Percentiles rank a stretch among this genome's conserved stretches.
These are phyloP conservation scores for Malus asiatica DNA, from an alignment of 306 rosid genomes.

Conservation along the genomic window DNA sequence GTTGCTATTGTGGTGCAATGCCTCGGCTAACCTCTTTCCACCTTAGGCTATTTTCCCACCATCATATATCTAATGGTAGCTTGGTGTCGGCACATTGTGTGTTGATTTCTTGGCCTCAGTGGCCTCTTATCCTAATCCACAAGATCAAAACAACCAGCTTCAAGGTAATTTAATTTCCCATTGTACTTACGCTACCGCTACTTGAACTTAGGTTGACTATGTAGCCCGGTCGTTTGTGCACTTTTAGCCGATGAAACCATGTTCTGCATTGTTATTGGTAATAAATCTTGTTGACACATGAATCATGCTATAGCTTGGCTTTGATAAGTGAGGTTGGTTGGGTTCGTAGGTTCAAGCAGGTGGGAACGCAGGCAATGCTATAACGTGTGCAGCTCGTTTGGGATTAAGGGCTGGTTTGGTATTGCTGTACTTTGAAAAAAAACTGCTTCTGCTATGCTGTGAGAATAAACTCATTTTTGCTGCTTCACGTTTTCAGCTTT, in stretches of 20 bases:
- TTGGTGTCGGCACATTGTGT: slow-evolving; percentile 51
- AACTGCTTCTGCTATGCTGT: too few relatives aligned
- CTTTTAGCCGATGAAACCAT: background rate
- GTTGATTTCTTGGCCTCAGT: slow-evolving; percentile 72
- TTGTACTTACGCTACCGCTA: background rate
- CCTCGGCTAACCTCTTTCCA: too few relatives aligned
- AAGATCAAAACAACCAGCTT: slow-evolving; percentile 64
- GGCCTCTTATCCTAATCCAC: slow-evolving; percentile 61
- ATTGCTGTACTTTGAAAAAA: too few relatives aligned
- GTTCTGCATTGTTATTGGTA: background rate
- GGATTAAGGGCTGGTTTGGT: slow-evolving; percentile 33
- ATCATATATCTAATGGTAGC: slow-evolving; percentile 21
- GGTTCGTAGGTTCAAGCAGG: slow-evolving; percentile 74
- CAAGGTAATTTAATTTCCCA: slow-evolving; percentile 31
- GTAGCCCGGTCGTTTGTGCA: background rate
- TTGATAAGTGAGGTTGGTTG: background rate
- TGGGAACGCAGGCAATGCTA: slow-evolving; percentile 73
- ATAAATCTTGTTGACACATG: background rate
- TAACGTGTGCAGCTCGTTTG: slow-evolving; percentile 79
- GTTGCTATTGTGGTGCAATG: too few relatives aligned
- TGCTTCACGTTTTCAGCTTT: too few relatives aligned
- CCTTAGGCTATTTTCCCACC: too few relatives aligned
- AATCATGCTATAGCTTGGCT: background rate
- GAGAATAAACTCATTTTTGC: too few relatives aligned
- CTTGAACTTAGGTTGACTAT: background rate